phyloP scores from a whole-genome alignment of 2,329 filamentous ascomycete species.

The Metarhizium rileyi region DNA sequence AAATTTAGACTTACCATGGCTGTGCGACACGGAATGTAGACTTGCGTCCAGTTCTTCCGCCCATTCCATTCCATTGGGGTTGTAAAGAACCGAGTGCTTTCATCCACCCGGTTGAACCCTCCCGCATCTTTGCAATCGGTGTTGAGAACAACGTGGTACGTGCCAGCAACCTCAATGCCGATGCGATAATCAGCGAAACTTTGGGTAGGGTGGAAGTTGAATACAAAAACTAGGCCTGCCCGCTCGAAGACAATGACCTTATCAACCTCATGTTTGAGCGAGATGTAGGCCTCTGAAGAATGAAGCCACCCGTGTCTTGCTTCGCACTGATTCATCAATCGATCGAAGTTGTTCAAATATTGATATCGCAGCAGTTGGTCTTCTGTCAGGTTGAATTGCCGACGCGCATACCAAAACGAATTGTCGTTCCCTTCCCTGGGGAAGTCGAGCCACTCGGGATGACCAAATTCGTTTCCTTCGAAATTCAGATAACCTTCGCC shows the following conservation, averaged over 20 bases:
- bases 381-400: constrained; percentile 87
- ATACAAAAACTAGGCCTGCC: constrained; percentile 80
- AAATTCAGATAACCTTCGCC: constrained; percentile 98
- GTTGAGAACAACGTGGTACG: constrained; percentile 79
- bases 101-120: constrained; percentile 67
- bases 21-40: constrained; percentile 78
- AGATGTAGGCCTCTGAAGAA: constrained; percentile 78
- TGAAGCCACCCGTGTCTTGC: constrained; percentile 87
- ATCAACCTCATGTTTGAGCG: constrained; percentile 84
- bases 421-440: constrained; percentile 87
- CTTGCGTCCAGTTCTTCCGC: constrained; percentile 80
- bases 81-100: constrained; percentile 83
- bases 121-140: constrained; percentile 70
- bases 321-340: constrained; percentile 80
- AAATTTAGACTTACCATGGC: constrained; percentile 57
- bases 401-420: constrained; percentile 87
- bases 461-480: constrained; percentile 96
- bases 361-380: constrained; percentile 78
- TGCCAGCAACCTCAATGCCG: constrained; percentile 74
- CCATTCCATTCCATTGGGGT: constrained; percentile 85
- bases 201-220: constrained; percentile 83
- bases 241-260: constrained; percentile 96
- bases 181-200: constrained; percentile 91
- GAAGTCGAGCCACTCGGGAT: constrained; percentile 98
- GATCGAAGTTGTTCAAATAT: constrained; percentile 90